Evolutionary conservation across 2,329 filamentous ascomycete genomes (phyloP).

Genomic region (Stagonosporopsis cucurbitacearum): DNA sequence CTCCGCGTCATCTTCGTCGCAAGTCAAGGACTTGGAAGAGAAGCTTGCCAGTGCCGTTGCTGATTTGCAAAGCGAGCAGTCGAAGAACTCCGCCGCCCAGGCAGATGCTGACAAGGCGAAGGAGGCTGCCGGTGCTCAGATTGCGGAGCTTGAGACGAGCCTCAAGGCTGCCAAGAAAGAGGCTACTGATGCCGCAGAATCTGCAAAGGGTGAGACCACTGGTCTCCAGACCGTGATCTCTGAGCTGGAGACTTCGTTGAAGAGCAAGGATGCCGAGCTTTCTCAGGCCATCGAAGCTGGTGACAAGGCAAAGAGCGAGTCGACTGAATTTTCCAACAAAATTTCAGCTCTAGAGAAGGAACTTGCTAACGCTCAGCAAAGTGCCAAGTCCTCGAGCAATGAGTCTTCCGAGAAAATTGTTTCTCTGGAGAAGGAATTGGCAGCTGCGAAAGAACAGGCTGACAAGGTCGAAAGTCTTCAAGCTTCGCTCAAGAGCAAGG

Average conservation of each 20-base stretch:
- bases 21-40: constrained; percentile 24
- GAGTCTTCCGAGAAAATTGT: constrained; percentile 33
- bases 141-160: constrained; percentile 30
- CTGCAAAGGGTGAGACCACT: constrained; percentile 27
- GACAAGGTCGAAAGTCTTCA: constrained; percentile 6
- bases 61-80: constrained; percentile 16
- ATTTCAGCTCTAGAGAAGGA: constrained; percentile 21
- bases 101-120: constrained; percentile 28
- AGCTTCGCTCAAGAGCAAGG: constrained; percentile 18
- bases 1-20: constrained; percentile 18
- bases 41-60: constrained; percentile 9
- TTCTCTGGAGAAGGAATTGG: constrained; percentile 28
- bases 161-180: constrained; percentile 26
- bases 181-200: constrained; percentile 21
- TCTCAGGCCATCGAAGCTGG: constrained; percentile 23
- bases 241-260: constrained; percentile 32
- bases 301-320: constrained; percentile 54
- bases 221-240: constrained; percentile 22
- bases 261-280: constrained; percentile 32
- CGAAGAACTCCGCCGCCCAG: constrained; percentile 19
- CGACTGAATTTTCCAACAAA: constrained; percentile 14
- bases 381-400: constrained; percentile 29
- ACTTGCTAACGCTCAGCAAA: constrained; percentile 14
- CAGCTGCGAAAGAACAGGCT: constrained; percentile 20
- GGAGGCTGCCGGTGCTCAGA: constrained; percentile 26